These are phyloP conservation scores for Cutaneotrichosporon sp. DNA, from an alignment of 1,284 basidiomycete species.

Conservation along the genomic window DNA sequence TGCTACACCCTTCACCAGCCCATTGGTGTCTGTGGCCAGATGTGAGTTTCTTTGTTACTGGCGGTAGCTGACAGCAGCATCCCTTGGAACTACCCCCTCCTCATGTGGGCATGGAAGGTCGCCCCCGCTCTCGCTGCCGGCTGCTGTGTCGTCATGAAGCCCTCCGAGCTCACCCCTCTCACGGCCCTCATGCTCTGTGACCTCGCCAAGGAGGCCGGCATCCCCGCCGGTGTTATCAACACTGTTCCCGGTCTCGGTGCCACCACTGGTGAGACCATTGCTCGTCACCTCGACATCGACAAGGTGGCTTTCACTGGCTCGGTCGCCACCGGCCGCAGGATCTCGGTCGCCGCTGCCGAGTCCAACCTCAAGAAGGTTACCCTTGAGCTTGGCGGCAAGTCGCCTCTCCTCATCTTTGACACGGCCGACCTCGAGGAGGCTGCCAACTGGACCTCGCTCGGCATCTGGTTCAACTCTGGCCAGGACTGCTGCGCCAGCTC, in stretches of 20 bases:
- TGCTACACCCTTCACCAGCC: constrained; percentile 88
- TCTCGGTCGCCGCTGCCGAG: constrained; percentile 78
- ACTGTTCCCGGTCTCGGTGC: constrained; percentile 77
- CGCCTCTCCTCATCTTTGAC: constrained; percentile 55
- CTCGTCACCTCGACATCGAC: constrained; percentile 73
- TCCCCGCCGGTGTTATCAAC: constrained; percentile 88
- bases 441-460: constrained; percentile 55
- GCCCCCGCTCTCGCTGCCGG: constrained; percentile 79
- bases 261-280: constrained; percentile 78
- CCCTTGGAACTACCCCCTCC: constrained; percentile 89
- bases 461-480: constrained; percentile 43
- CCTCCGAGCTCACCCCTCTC: constrained; percentile 85
- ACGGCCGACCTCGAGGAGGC: constrained; percentile 68
- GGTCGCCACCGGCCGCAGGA: constrained; percentile 76
- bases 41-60: constrained; percentile 57
- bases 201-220: constrained; percentile 57
- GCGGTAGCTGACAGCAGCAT: constrained; percentile 59
- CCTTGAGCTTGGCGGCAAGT: constrained; percentile 59
- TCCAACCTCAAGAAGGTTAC: constrained; percentile 74
- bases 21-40: constrained; percentile 88
- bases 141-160: constrained; percentile 58
- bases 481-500: constrained; percentile 51
- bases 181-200: constrained; percentile 67
- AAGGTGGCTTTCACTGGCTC: constrained; percentile 62
- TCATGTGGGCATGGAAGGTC: constrained; percentile 91